phyloP scores from a whole-genome alignment of 345 rosid genomes.

The Cardamine chenopodiifolia region DNA sequence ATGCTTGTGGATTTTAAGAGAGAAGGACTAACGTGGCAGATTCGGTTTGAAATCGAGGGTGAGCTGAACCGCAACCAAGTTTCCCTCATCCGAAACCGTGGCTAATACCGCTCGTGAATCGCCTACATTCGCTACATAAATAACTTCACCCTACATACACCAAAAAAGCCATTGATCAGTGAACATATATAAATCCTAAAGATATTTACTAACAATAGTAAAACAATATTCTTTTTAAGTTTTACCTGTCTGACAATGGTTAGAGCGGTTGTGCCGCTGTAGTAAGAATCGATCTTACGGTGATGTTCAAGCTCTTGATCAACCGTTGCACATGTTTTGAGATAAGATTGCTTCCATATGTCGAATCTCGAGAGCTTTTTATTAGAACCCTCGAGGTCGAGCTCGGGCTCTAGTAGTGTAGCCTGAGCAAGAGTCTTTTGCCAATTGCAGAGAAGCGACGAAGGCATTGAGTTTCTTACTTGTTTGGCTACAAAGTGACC shows the following conservation, averaged over 20 bases:
- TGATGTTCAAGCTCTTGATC: conserved; percentile 76
- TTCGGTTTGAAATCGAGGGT: conserved; percentile 90
- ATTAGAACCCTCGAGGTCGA: conserved; percentile 39
- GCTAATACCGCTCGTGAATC: conserved; percentile 96
- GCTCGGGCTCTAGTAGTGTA: conserved; percentile 52
- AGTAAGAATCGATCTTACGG: conserved; percentile 72
- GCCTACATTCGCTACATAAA: conserved; percentile 79
- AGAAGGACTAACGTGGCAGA: conserved; percentile 73
- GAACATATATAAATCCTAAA: background rate
- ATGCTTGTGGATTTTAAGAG: background rate
- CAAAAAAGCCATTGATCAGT: conserved; percentile 30
- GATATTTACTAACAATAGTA: background rate
- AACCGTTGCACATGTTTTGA: conserved; percentile 75
- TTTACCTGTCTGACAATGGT: conserved; percentile 83
- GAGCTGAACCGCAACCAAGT: conserved; percentile 75
- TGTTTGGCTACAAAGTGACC: conserved; percentile 89
- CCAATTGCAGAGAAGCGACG: conserved; percentile 75
- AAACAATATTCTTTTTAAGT: background rate
- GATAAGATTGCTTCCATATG: conserved; percentile 81
- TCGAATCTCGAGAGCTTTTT: conserved; percentile 56
- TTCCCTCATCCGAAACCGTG: conserved; percentile 75
- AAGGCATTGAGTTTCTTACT: conserved; percentile 80
- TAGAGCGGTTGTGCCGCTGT: conserved; percentile 90
- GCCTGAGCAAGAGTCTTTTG: conserved; percentile 72
- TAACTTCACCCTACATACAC: conserved; percentile 61